Evolutionary conservation across 1,139 yeast species (phyloP).

Genomic region (Kodamaea derodonti): DNA sequence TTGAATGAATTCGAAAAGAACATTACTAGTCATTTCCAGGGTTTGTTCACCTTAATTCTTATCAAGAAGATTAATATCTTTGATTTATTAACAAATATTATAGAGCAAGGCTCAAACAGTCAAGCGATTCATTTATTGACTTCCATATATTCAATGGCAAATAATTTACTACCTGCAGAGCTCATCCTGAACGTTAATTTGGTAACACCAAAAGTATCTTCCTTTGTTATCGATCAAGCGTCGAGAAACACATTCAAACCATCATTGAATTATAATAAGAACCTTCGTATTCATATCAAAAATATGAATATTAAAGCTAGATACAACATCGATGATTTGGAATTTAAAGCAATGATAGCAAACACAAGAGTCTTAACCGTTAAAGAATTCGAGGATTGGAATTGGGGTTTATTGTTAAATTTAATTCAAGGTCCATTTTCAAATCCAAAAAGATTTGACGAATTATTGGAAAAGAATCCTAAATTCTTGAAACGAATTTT

Average conservation of each 20-base stretch:
- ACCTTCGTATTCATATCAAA: conserved; percentile 23
- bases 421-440: conserved; percentile 77
- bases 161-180: conserved; percentile 49
- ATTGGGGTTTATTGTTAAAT: conserved; percentile 70
- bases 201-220: conserved; percentile 10
- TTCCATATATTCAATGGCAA: conserved; percentile 56
- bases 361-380: conserved; percentile 73
- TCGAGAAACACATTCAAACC: conserved; percentile 24
- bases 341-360: conserved; percentile 61
- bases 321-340: conserved; percentile 62
- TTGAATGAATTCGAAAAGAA: conserved; percentile 15
- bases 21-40: conserved; percentile 56
- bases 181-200: conserved; percentile 13
- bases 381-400: conserved; percentile 82
- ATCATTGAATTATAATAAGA: conserved; percentile 20
- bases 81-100: conserved; percentile 42
- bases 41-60: conserved; percentile 52
- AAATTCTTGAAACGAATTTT: conserved; percentile 80
- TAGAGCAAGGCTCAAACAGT: conserved; percentile 46
- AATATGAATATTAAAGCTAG: conserved; percentile 44
- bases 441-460: conserved; percentile 72
- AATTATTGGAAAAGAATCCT: conserved; percentile 66
- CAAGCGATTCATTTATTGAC: conserved; percentile 65
- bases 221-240: conserved; percentile 43
- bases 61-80: conserved; percentile 52